A percentile compares a stretch with the other conserved stretches of the same genome.
Conservation (phyloP, 257 asterid genomes). For the Coffea canephora region DNA sequence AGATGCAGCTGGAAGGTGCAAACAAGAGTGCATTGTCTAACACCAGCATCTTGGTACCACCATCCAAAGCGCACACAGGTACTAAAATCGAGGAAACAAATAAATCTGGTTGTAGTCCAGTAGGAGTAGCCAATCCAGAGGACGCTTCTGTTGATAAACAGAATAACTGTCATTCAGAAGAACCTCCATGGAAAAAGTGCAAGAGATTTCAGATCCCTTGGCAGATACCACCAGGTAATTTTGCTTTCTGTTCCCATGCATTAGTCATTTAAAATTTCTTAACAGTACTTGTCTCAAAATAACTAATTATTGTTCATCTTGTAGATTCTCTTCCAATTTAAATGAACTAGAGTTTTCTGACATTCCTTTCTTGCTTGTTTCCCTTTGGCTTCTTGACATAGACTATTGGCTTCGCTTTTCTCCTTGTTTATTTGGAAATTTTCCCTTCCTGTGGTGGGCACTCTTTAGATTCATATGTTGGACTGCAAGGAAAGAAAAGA, state of each 20-base stretch:
- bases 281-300: slow-evolving; percentile 3
- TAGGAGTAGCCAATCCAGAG: slow-evolving; percentile 26
- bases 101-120: slow-evolving; percentile 27
- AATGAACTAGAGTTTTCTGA: background rate
- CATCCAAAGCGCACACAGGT: slow-evolving; percentile 28
- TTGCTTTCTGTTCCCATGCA: slow-evolving; percentile 1
- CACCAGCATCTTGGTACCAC: slow-evolving; percentile 33
- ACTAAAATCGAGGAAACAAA: slow-evolving; percentile 30
- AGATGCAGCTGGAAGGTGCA: slow-evolving; percentile 47
- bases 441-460: background rate
- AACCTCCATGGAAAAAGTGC: slow-evolving; percentile 65
- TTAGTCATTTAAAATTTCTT: slow-evolving; percentile 12
- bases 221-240: slow-evolving; percentile 81
- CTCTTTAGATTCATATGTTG: background rate
- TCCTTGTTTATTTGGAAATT: background rate
- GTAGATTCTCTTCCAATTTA: background rate
- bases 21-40: slow-evolving; percentile 37
- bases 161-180: slow-evolving; percentile 38
- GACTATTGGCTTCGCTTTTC: background rate
- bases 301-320: background rate
- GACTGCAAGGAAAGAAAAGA: background rate
- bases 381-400: background rate
- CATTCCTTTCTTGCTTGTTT: background rate
- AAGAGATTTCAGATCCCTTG: slow-evolving; percentile 71
- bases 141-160: slow-evolving; percentile 30